phyloP scores from a whole-genome alignment of 305 asterid species.

The Salvia sclarea region DNA sequence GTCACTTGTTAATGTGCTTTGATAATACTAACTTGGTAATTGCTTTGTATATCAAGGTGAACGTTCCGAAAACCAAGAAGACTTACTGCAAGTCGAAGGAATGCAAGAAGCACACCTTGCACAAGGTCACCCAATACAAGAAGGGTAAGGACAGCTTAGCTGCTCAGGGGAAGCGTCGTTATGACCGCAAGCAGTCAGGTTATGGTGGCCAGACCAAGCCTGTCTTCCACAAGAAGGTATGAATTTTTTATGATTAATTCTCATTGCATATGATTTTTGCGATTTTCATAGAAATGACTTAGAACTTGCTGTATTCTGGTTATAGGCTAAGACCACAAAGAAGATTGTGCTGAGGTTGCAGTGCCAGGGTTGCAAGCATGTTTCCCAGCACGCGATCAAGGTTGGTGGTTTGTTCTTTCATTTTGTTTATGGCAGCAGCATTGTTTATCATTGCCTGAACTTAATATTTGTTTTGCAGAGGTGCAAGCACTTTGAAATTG shows the following conservation, averaged over 20 bases:
- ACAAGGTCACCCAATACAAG: slow-evolving; percentile 60
- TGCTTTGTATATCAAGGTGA: slow-evolving; percentile 37
- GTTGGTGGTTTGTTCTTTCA: slow-evolving; percentile 19
- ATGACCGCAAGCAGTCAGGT: slow-evolving; percentile 59
- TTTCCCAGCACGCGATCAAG: slow-evolving; percentile 60
- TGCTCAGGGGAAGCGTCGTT: slow-evolving; percentile 57
- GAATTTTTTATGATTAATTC: neutral
- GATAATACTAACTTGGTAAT: neutral
- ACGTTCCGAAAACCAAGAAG: slow-evolving; percentile 58
- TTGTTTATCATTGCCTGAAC: neutral
- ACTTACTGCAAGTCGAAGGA: slow-evolving; percentile 61
- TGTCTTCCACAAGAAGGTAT: slow-evolving; percentile 62
- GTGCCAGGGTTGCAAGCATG: slow-evolving; percentile 60
- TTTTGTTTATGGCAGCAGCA: neutral
- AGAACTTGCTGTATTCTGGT: neutral
- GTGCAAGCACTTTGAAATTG: slow-evolving; percentile 55
- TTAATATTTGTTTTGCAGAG: slow-evolving; percentile 32
- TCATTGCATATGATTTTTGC: neutral
- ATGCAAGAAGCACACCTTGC: slow-evolving; percentile 60
- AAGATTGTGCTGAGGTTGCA: slow-evolving; percentile 57
- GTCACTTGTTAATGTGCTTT: neutral
- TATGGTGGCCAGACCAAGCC: slow-evolving; percentile 67
- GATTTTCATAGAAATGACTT: neutral
- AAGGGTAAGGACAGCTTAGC: slow-evolving; percentile 59
- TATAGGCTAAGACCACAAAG: slow-evolving; percentile 58